Evolutionary conservation across 257 asterid genomes (phyloP), one percentile per base, ranked within the genome.

Genomic region (Penstemon newberryi): DNA sequence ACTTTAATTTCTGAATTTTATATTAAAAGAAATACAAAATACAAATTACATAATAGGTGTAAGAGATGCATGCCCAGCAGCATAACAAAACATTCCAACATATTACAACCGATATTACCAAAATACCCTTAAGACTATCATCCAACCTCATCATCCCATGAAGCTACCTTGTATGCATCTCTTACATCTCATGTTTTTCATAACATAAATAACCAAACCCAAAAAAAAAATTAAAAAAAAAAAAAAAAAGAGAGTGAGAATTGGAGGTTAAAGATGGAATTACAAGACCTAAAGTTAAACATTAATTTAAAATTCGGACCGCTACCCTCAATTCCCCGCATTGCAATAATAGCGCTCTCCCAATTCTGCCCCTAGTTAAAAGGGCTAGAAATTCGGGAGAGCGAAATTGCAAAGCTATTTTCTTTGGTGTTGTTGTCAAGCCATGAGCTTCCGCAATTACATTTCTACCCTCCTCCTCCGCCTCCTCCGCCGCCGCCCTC

Each of bases 251-350:
- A 8, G 5, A 37, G 25, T 1, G 6, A 46, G 25, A 63, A 2
- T 8, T n/a, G 18, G 3, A 45, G 73, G 75, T 58, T 74, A 53
- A 71, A 67, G 39, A 66, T 40, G 64, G 45, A 75, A 70, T n/a
- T 53, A 74, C 59, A 58, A 0, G 42, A 56, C 40, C 58, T 39
- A 64, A 67, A 5, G 38, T 67, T 57, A 58, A 7, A 33, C 56
- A 62, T 18, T 25, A 25, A 25, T 25, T 1, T 25, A 25, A 60
- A 61, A 74, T 68, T 80, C 82, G 85, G 85, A 81, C 85, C 85
- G 80, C 19, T 56, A 71, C 73, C 78, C 85, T 81, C 81, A 68
- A 81, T 81, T 81, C 82, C 82, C 85, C 82, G 72, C 78, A 63
- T 71, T 61, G 85, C 80, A 74, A 74, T 69, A 63, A 62, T 65